Percentiles rank a stretch among this genome's conserved stretches.
Evolutionary conservation across 2,329 filamentous ascomycete species (phyloP).

Genomic region (Aspergillus awamori): DNA sequence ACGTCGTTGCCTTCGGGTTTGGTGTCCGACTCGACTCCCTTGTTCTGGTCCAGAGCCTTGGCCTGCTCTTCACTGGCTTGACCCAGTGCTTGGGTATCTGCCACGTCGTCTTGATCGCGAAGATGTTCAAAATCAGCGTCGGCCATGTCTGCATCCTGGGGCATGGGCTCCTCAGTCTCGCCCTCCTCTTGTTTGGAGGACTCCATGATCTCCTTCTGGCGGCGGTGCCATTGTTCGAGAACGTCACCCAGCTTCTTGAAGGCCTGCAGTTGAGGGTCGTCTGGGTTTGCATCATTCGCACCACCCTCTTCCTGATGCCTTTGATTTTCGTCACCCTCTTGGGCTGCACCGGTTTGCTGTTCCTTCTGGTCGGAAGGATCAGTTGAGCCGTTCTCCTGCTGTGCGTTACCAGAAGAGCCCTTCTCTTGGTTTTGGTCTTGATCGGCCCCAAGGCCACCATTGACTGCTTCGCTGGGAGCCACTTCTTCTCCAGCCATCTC

Average conservation of each 20-base stretch:
- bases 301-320: slow-evolving; percentile 42
- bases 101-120: slow-evolving; percentile 75
- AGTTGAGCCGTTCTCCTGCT: slow-evolving; percentile 47
- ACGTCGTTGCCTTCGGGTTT: slow-evolving; percentile 58
- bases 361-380: slow-evolving; percentile 52
- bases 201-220: slow-evolving; percentile 78
- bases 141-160: slow-evolving; percentile 69
- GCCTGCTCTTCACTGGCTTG: slow-evolving; percentile 86
- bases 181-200: slow-evolving; percentile 57
- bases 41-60: slow-evolving; percentile 80
- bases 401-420: slow-evolving; percentile 50
- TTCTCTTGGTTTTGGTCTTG: slow-evolving; percentile 48
- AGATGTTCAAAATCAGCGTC: slow-evolving; percentile 92
- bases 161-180: slow-evolving; percentile 51
- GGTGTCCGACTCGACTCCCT: slow-evolving; percentile 75
- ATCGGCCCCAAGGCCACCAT: slow-evolving; percentile 42
- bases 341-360: slow-evolving; percentile 46
- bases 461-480: slow-evolving; percentile 46
- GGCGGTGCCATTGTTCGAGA: slow-evolving; percentile 88
- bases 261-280: slow-evolving; percentile 62
- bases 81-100: slow-evolving; percentile 91
- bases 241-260: slow-evolving; percentile 96
- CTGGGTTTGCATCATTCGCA: slow-evolving; percentile 36
- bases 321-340: slow-evolving; percentile 45
- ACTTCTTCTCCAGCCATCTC: slow-evolving; percentile 60